phyloP scores from a whole-genome alignment of 2,329 filamentous ascomycete genomes.

The Venturia effusa region DNA sequence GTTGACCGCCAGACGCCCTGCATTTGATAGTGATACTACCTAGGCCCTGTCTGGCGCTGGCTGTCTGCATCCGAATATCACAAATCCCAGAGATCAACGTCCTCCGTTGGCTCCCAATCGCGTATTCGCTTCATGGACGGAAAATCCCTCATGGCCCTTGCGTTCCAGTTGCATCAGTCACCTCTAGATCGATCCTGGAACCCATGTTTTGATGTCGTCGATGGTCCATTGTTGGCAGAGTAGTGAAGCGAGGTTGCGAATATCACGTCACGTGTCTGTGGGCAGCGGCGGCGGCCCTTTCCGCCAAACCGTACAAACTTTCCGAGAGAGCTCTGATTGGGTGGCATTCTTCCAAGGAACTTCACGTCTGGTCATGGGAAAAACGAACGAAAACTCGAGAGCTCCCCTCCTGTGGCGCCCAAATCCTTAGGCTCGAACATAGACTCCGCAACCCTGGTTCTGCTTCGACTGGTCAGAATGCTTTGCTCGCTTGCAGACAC shows the following conservation, averaged over 20 bases:
- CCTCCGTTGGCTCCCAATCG: conserved; percentile 34
- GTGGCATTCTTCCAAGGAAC: not conserved
- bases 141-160: conserved; percentile 31
- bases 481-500: not conserved
- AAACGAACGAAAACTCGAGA: not conserved
- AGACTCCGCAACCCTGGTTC: not conserved
- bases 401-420: not conserved
- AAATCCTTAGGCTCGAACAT: not conserved
- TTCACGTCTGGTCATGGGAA: not conserved
- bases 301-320: not conserved
- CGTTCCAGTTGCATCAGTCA: conserved; percentile 23
- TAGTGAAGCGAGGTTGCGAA: conserved; percentile 3
- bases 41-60: conserved; percentile 30
- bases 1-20: conserved; percentile 31
- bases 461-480: not conserved
- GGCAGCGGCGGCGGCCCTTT: not conserved
- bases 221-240: not conserved
- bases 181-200: conserved; percentile 19
- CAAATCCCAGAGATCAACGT: conserved; percentile 28
- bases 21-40: conserved; percentile 33
- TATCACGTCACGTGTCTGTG: conserved; percentile 5
- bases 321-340: not conserved
- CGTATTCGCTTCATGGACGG: conserved; percentile 29
- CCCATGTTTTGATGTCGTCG: not conserved
- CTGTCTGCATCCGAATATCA: conserved; percentile 32